Evolutionary conservation across 805 yeast species (phyloP), one percentile per base, ranked within the genome.

Genomic region (Metschnikowia santaceciliae): DNA sequence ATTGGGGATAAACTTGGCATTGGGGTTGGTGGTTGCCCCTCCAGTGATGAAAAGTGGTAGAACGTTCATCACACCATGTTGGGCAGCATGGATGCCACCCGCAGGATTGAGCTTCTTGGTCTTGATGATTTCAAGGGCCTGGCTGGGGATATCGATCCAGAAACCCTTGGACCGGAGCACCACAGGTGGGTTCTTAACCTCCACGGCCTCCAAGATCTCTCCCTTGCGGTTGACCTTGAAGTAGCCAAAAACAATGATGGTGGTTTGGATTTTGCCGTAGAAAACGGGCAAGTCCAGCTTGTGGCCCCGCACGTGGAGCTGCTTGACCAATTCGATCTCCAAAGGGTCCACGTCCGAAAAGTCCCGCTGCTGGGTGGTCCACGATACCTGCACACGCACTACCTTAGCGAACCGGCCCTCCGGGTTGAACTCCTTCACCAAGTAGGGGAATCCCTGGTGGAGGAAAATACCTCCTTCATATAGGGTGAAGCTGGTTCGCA

Each of bases 61-160:
- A 52, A 88, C 76, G 43, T 88, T 84, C 78, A 94, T 84, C 1
- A 94, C 70, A 0, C 90, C 90, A 71, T 94, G 99, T 57, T 90
- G 92, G 0, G 96, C 96, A 1, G 95, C 97, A 70, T 94, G 99
- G n/a, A 94, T 88, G 0, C 94, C 96, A 4, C 88, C 99, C 0
- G 98, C 92, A 1, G 84, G 71, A 51, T 80, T 86, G 42, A 94
- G 68, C 1, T 72, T 59, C 56, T 90, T 89, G 3, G 63, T 66
- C 3, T 74, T 69, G 32, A 92, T 73, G 2, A 82, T 53, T 1
- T 82, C 82, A 13, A 91, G 61, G 0, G 89, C 88, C n/a, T 61
- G 60, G 3, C 66, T 62, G 0, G 97, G 96, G 1, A 94, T 77
- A 64, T 94, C 96, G 6, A 94, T 78, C 98, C 98, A 94, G 34